Percentiles rank a stretch among this genome's conserved stretches.
Evolutionary conservation across 139 green algal genomes (phyloP).

Genomic region (Protoeuglena noctilucae): DNA sequence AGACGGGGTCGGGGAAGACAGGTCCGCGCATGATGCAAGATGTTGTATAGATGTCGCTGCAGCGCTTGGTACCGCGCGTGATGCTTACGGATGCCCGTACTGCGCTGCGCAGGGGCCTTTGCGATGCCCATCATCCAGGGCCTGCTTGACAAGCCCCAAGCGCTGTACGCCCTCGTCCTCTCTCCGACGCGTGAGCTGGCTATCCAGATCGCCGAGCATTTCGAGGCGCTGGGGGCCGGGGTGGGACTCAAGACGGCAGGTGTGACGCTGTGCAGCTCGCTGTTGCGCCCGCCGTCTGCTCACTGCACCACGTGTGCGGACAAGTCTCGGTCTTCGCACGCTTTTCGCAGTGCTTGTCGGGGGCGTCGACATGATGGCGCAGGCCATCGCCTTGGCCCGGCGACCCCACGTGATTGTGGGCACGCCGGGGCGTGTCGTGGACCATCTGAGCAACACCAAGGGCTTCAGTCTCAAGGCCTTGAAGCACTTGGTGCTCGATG

Average conservation of each 20-base stretch:
- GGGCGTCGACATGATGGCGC: slow-evolving; percentile 96
- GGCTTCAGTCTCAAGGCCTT: slow-evolving; percentile 75
- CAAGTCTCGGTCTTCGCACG: too few relatives aligned
- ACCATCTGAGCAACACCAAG: slow-evolving; percentile 99
- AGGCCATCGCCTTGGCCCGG: slow-evolving; percentile 75
- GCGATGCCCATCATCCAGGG: slow-evolving; percentile 84
- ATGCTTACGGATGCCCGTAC: too few relatives aligned
- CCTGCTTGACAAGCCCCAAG: slow-evolving; percentile 76
- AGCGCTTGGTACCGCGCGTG: too few relatives aligned
- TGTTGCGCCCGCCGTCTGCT: too few relatives aligned
- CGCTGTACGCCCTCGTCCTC: slow-evolving; percentile 82
- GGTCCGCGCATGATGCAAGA: too few relatives aligned
- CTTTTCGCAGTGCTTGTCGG: slow-evolving; percentile 78
- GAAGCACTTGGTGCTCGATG: slow-evolving; percentile 85
- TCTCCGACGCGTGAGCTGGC: slow-evolving; percentile 91
- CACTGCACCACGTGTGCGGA: too few relatives aligned
- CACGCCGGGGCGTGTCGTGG: slow-evolving; percentile 87
- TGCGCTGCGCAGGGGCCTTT: too few relatives aligned
- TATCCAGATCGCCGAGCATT: slow-evolving; percentile 96
- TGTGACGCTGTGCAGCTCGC: too few relatives aligned
- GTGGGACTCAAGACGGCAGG: too few relatives aligned
- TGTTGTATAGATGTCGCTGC: too few relatives aligned
- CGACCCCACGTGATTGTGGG: slow-evolving; percentile 88
- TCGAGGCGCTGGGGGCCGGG: slow-evolving; percentile 78
- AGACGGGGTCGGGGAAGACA: slow-evolving; percentile 96